phyloP scores from a whole-genome alignment of 352 stramenopile species.

The Phytopythium litorale region DNA sequence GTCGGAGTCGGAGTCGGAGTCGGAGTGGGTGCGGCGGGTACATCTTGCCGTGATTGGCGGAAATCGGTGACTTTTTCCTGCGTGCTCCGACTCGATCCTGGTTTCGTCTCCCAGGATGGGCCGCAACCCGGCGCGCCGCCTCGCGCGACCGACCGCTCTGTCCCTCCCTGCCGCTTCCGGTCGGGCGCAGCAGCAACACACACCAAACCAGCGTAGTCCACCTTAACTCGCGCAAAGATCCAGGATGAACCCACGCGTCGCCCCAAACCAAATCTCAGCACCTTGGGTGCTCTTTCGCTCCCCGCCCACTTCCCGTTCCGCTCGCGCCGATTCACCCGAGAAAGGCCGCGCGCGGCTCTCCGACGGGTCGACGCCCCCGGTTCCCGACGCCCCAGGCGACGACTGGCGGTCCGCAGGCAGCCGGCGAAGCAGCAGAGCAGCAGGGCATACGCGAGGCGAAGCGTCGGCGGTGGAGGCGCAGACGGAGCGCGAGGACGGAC shows the following conservation, averaged over 20 bases:
- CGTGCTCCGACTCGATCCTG: not conserved
- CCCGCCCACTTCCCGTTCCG: not conserved
- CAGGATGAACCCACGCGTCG: not conserved
- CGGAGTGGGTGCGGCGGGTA: not conserved
- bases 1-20: not conserved
- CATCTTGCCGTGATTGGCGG: not conserved
- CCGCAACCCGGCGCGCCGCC: not conserved
- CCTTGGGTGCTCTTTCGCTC: constrained; percentile 1
- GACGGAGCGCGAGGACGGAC: not conserved
- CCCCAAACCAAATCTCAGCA: not conserved
- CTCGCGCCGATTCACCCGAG: not conserved
- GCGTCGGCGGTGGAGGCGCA: not conserved
- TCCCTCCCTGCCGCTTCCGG: not conserved
- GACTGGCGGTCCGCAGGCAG: not conserved
- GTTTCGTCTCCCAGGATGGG: not conserved
- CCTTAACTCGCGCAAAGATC: not conserved
- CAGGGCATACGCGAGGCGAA: too few relatives aligned
- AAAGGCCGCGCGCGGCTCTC: not conserved
- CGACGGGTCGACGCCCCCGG: too few relatives aligned
- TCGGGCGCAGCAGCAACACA: not conserved
- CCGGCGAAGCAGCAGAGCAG: too few relatives aligned
- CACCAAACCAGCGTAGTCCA: not conserved
- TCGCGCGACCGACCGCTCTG: not conserved
- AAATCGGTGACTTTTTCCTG: not conserved
- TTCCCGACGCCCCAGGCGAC: not conserved